phyloP scores from a whole-genome alignment of 805 yeast species.

The Wickerhamiella spandovensis region DNA sequence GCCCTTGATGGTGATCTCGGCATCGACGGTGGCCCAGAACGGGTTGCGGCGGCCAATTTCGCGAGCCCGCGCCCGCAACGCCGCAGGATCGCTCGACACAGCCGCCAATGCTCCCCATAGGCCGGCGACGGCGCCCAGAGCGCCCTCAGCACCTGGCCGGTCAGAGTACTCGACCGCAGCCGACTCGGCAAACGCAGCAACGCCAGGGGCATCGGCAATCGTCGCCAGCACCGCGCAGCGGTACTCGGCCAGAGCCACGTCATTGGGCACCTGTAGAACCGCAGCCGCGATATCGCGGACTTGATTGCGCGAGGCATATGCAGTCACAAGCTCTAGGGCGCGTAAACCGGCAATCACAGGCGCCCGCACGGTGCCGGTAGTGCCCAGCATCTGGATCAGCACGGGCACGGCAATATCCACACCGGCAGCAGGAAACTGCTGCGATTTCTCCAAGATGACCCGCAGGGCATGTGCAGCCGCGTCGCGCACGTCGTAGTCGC shows the following conservation, averaged over 20 bases:
- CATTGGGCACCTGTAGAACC: neutral
- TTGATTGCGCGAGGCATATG: no score
- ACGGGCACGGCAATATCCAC: neutral
- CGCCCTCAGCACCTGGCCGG: neutral
- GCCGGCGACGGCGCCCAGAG: neutral
- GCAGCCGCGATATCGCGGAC: neutral
- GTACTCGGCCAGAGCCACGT: neutral
- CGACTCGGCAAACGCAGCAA: neutral
- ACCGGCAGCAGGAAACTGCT: neutral
- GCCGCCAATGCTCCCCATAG: neutral
- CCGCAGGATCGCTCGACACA: neutral
- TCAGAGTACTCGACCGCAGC: neutral
- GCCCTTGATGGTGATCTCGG: neutral
- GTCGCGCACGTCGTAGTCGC: neutral
- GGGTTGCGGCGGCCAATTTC: neutral
- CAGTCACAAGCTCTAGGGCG: neutral
- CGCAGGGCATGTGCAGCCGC: neutral
- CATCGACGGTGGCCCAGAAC: neutral
- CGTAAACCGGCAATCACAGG: neutral
- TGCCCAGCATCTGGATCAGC: neutral
- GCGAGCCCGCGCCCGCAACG: neutral
- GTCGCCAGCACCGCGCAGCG: neutral
- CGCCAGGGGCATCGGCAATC: neutral
- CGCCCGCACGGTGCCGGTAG: neutral
- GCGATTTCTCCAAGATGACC: neutral